Evolutionary conservation across 805 yeast species (phyloP).

Genomic region (Lachancea quebecensis): DNA sequence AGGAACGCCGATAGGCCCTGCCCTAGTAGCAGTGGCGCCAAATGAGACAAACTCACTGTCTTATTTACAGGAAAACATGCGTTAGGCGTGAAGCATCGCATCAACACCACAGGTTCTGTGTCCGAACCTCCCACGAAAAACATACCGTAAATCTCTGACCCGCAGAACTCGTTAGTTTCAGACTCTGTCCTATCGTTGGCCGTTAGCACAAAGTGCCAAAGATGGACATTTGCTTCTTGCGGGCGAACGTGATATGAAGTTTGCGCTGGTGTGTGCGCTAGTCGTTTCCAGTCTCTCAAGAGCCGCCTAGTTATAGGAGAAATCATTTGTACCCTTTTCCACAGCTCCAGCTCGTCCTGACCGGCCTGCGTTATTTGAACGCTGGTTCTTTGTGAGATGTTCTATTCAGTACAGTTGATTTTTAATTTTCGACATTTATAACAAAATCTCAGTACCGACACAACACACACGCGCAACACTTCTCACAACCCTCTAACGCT

Average conservation of each 20-base stretch:
- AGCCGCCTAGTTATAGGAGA: constrained; percentile 20
- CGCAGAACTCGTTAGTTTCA: no score
- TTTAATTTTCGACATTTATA: no score
- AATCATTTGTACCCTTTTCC: constrained; percentile 10
- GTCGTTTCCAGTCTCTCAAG: constrained; percentile 29
- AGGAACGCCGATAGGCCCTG: constrained; percentile 21
- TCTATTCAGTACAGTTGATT: no score
- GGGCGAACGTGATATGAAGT: constrained; percentile 21
- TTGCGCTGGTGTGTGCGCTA: constrained; percentile 4
- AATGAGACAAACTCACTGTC: constrained; percentile 23
- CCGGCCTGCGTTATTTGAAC: no score
- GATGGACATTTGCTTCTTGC: constrained; percentile 28
- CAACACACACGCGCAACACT: no score
- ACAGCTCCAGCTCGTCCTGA: background rate
- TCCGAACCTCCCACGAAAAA: constrained; percentile 19
- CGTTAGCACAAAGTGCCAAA: constrained; percentile 28
- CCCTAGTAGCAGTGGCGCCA: constrained; percentile 12
- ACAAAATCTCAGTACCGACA: no score
- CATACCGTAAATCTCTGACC: constrained; percentile 20
- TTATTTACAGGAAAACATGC: constrained; percentile 22
- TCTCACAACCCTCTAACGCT: no score
- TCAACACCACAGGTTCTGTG: constrained; percentile 15
- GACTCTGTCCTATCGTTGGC: constrained; percentile 10
- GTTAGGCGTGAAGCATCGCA: constrained; percentile 28
- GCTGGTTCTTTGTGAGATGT: no score